These are phyloP conservation scores for Torulaspora maleeae DNA, from an alignment of 805 yeast genomes.

Conservation along the genomic window DNA sequence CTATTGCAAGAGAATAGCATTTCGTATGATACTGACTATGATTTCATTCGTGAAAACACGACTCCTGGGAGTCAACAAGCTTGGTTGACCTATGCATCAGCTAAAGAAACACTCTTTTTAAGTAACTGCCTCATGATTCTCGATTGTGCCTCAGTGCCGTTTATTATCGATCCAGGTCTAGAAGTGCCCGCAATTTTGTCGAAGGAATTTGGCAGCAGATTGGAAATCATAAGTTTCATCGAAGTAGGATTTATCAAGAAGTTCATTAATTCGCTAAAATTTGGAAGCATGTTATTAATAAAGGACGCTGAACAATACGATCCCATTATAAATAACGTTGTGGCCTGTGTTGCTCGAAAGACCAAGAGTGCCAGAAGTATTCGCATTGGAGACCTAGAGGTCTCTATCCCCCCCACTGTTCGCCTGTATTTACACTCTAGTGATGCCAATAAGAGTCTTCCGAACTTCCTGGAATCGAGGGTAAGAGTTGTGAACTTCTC, in stretches of 20 bases:
- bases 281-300: conserved; percentile 71
- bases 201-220: conserved; percentile 31
- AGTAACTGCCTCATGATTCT: conserved; percentile 60
- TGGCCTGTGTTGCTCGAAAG: conserved; percentile 53
- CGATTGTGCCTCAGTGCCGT: conserved; percentile 42
- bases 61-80: conserved; percentile 38
- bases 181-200: conserved; percentile 41
- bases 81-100: conserved; percentile 54
- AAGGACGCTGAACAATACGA: conserved; percentile 79
- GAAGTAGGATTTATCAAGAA: conserved; percentile 62
- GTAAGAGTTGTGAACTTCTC: conserved; percentile 66
- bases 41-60: conserved; percentile 38
- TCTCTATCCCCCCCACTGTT: conserved; percentile 67
- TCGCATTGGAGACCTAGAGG: conserved; percentile 53
- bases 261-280: conserved; percentile 74
- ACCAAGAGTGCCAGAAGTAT: conserved; percentile 69
- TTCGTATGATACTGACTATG: conserved; percentile 36
- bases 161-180: conserved; percentile 70
- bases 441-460: conserved; percentile 45
- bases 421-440: conserved; percentile 55
- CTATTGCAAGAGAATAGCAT: conserved; percentile 39
- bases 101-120: conserved; percentile 53
- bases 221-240: conserved; percentile 62
- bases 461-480: conserved; percentile 58
- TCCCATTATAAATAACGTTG: conserved; percentile 61